Percentiles rank a stretch among this genome's conserved stretches.
These are phyloP conservation scores for Coix lacrymajobi DNA, from an alignment of 176 grass and related monocot species.

Conservation along the genomic window DNA sequence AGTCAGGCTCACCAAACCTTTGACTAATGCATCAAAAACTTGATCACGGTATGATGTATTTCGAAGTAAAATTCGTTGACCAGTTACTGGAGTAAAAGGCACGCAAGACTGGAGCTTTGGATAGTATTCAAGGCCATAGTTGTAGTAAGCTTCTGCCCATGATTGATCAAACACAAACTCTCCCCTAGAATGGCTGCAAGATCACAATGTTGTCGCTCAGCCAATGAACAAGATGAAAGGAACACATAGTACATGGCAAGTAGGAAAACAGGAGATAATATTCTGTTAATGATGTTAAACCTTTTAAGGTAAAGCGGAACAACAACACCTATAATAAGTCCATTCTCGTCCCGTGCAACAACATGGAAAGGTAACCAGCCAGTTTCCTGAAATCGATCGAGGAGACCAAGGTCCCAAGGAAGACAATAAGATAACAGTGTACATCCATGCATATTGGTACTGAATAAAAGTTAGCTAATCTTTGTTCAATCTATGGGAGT, in stretches of 20 bases:
- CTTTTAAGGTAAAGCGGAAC: constrained; percentile 99
- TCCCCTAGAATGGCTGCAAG: constrained; percentile 89
- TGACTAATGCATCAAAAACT: constrained; percentile 74
- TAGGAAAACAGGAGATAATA: constrained; percentile 17
- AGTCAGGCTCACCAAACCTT: constrained; percentile 74
- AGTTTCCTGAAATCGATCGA: constrained; percentile 79
- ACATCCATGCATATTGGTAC: neutral
- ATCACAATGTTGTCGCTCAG: constrained; percentile 42
- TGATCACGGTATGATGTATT: constrained; percentile 64
- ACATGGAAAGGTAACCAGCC: constrained; percentile 94
- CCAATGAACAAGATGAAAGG: constrained; percentile 7
- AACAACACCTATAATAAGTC: constrained; percentile 83
- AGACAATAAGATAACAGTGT: constrained; percentile 13
- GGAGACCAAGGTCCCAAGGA: constrained; percentile 8
- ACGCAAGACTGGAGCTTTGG: constrained; percentile 93
- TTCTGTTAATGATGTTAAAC: constrained; percentile 49
- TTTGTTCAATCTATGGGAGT: neutral
- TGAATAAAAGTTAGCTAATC: neutral
- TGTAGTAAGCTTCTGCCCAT: constrained; percentile 95
- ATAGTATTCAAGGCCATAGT: constrained; percentile 80
- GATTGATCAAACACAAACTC: constrained; percentile 96
- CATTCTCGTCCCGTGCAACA: constrained; percentile 71
- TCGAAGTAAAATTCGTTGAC: constrained; percentile 89
- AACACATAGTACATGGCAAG: neutral
- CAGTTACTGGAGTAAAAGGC: constrained; percentile 94